Evolutionary conservation across 148 eudicot genomes (phyloP).

Genomic region (Rhododendron mucronatum): DNA sequence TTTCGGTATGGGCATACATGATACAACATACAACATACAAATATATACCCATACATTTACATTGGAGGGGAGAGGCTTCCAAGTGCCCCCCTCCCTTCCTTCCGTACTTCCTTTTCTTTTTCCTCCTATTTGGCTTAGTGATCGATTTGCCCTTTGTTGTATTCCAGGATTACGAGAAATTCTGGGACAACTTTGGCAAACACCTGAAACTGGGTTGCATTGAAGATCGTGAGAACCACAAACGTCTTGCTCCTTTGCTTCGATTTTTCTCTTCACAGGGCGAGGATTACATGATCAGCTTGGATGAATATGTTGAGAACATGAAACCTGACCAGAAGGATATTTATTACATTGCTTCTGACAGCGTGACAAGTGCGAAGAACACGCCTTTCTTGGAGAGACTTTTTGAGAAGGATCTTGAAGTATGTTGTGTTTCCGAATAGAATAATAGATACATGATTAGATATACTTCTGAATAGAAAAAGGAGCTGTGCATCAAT

Average conservation of each 20-base stretch:
- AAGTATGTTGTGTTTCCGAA: conserved; percentile 35
- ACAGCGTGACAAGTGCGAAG: conserved; percentile 88
- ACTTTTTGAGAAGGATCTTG: conserved; percentile 86
- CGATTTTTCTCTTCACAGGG: conserved; percentile 92
- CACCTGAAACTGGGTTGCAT: conserved; percentile 89
- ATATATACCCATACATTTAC: not conserved
- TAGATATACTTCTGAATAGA: not conserved
- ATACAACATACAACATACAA: too few species aligned
- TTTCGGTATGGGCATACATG: not conserved
- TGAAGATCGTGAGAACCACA: conserved; percentile 89
- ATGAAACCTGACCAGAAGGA: conserved; percentile 95
- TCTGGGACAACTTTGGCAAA: conserved; percentile 95
- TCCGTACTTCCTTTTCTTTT: not conserved
- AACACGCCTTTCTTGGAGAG: conserved; percentile 89
- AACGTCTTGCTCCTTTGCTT: conserved; percentile 89
- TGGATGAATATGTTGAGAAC: conserved; percentile 89
- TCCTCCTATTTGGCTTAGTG: not conserved
- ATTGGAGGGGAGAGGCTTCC: not conserved
- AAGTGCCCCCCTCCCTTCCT: not conserved
- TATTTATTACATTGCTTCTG: conserved; percentile 88
- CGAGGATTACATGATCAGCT: conserved; percentile 78
- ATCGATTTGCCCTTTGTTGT: not conserved
- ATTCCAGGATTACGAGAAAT: conserved; percentile 73
- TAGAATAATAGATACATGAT: too few species aligned
- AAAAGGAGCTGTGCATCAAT: not conserved